Base-by-base conservation (phyloP, 345 rosid species). In the Excoecaria cochinchinensis region DNA sequence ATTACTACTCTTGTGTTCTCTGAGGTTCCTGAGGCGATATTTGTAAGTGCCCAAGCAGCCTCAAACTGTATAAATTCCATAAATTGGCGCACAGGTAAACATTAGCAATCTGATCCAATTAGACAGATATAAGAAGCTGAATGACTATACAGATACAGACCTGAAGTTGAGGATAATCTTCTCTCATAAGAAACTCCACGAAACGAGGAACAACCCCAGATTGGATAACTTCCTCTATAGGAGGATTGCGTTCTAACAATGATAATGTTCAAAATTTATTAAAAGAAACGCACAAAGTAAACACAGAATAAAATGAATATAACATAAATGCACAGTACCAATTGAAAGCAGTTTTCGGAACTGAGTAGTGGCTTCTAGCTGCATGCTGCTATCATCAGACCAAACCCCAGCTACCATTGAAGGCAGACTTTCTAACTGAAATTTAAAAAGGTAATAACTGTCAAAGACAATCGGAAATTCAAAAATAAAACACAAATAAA, bases 1-100 rank as follows among this genome's bases (percentile, higher is more conserved):
- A 80, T 80, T 19, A 80, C 79, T 53, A 75, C 82, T 67, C 68
- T 75, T 12, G 79, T 80, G 61, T 80, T 36, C 64, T 80, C 82
- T 38, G 82, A 80, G 36, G 82, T 80, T 31, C 82, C 79, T 64
- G 82, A 80, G 31, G 76, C 82, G 53, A 80, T 75, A 15, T 80
- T 80, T 15, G 79, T 80, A 15, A 80, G 73, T 11, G 82, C 82
- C 82, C 82, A 80, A 39, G 82, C 82, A 75, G 82, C 79, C 67
- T 80, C 82, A 66, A 80, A 80, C 82, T 80, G 60, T 5, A 64
- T 22, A 56, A 48, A 40, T 22, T 42, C 55, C 39, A 52, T n/a
- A 16, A 44, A 21, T 10, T 46, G 14, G 24, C 6, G 61, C 17
- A 51, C 0, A 69, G 39, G 9, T 3, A 3, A 38, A 46, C 8